Evolutionary conservation across 208 protist genomes (phyloP).

Genomic region (Leishmania major): DNA sequence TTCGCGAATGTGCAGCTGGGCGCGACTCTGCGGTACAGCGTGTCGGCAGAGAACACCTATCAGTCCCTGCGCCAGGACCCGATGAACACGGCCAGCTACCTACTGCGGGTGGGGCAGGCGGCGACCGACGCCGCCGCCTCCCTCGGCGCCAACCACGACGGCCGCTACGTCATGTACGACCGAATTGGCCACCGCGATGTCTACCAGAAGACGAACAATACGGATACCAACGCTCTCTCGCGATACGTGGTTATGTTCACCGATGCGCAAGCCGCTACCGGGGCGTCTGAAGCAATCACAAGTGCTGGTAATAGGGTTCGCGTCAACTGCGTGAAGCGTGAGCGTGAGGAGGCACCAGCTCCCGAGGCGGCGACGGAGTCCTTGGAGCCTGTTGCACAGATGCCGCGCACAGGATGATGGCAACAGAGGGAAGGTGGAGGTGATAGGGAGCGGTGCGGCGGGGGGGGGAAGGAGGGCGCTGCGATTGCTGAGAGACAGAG

Average conservation of each 20-base stretch:
- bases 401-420: conserved; percentile 10
- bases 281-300: background rate
- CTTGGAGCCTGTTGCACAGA: conserved; percentile 5
- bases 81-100: conserved; percentile 74
- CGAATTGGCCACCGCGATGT: conserved; percentile 60
- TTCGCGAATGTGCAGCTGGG: conserved; percentile 19
- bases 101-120: conserved; percentile 39
- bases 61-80: conserved; percentile 55
- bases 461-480: too few relatives aligned
- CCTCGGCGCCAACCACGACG: conserved; percentile 45
- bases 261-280: conserved; percentile 21
- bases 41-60: conserved; percentile 68
- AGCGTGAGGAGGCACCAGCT: conserved; percentile 7
- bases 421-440: background rate
- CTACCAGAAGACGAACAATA: conserved; percentile 70
- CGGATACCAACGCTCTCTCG: conserved; percentile 44
- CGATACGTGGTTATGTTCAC: conserved; percentile 69
- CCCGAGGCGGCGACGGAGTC: conserved; percentile 10
- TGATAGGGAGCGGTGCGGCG: background rate
- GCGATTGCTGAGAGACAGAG: background rate
- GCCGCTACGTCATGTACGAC: conserved; percentile 64
- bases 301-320: background rate
- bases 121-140: conserved; percentile 20
- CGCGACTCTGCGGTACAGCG: conserved; percentile 46
- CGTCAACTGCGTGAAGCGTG: conserved; percentile 22